phyloP scores from a whole-genome alignment of 2,329 filamentous ascomycete genomes.

The Fusarium chuoi region DNA sequence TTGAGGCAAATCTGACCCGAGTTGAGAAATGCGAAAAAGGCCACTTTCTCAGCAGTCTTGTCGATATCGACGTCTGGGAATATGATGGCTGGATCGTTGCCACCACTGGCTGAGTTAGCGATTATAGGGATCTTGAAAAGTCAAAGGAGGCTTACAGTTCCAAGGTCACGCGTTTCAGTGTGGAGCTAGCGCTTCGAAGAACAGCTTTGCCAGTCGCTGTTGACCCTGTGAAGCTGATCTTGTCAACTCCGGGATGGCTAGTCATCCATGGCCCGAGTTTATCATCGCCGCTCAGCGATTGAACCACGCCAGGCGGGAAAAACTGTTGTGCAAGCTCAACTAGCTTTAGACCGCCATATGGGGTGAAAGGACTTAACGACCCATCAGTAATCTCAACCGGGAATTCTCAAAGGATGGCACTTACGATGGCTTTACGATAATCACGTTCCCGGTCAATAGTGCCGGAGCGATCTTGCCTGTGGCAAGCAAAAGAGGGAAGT shows the following conservation, averaged over 20 bases:
- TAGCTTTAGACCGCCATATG: constrained; percentile 68
- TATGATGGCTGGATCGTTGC: constrained; percentile 69
- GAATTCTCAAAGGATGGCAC: neutral
- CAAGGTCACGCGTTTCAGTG: constrained; percentile 70
- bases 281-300: constrained; percentile 69
- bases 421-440: constrained; percentile 66
- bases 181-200: constrained; percentile 63
- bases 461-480: constrained; percentile 66
- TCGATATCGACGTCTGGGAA: constrained; percentile 65
- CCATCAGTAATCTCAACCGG: fast-evolving
- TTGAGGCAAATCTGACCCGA: constrained; percentile 53
- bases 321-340: constrained; percentile 66
- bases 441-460: constrained; percentile 64
- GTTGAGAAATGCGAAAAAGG: constrained; percentile 61
- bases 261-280: constrained; percentile 68
- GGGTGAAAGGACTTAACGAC: constrained; percentile 58
- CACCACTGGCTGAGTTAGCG: constrained; percentile 49
- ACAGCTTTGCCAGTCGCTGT: constrained; percentile 69
- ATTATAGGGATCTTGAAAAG: fast-evolving
- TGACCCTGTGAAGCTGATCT: constrained; percentile 73
- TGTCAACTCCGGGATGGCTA: constrained; percentile 66
- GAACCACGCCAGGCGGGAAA: constrained; percentile 70
- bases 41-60: constrained; percentile 49
- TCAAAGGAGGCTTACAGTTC: constrained; percentile 55
- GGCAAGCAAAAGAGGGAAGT: constrained; percentile 64